phyloP scores from a whole-genome alignment of 2,329 filamentous ascomycete genomes.

The Diaporthe helianthi region DNA sequence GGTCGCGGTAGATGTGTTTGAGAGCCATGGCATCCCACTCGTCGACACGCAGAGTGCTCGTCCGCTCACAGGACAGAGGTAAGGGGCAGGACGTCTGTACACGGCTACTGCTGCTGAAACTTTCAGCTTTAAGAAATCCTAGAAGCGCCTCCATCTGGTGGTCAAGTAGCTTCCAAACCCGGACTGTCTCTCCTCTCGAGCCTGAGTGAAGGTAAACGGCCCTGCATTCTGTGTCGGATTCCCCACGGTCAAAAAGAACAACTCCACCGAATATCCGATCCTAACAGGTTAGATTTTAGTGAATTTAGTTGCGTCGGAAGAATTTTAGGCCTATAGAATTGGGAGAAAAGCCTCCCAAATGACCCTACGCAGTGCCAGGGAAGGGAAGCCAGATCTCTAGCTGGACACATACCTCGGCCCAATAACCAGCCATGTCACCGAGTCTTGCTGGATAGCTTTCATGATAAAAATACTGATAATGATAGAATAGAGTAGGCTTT shows the following conservation, averaged over 20 bases:
- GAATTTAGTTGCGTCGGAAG: neutral
- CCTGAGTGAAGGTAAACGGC: neutral
- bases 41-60: neutral
- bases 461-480: neutral
- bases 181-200: neutral
- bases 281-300: neutral
- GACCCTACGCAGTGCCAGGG: too few species aligned
- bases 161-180: neutral
- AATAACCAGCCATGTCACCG: neutral
- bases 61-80: neutral
- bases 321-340: neutral
- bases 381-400: neutral
- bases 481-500: neutral
- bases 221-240: neutral
- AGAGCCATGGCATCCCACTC: slow-evolving; percentile 4
- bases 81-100: neutral
- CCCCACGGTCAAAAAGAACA: neutral
- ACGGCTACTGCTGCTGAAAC: neutral
- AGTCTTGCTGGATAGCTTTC: neutral
- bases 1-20: neutral
- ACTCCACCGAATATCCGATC: slow-evolving; percentile 3
- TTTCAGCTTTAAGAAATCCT: neutral
- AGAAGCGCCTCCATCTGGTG: neutral
- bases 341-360: neutral
- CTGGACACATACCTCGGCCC: neutral